Base-by-base conservation (phyloP, 2,329 filamentous ascomycete genomes). In the Nakataea oryzae region DNA sequence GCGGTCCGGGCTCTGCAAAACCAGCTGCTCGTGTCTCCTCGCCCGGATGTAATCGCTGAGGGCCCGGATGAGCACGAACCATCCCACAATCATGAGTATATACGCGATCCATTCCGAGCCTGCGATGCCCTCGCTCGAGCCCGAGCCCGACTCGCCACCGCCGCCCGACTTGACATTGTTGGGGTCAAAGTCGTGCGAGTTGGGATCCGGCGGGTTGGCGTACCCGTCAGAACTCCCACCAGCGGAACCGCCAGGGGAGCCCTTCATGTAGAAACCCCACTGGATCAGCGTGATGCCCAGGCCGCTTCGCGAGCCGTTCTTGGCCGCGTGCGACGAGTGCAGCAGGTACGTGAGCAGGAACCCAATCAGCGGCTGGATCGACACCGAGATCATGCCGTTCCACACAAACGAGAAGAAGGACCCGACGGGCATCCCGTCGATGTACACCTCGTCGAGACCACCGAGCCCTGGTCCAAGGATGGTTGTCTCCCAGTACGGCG, bases 401-500 rank as follows among this genome's bases (percentile, higher is more conserved):
- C 91, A 96, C 67, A 93, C 79, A 70, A 96, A 96, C 64, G 86
- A 89, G 77, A 96, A 96, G 65, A 95, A 79, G 59, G 90, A 92
- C 66, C 91, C 91, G 61, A 96, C 95, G 3, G 96, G 92, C 71
- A 99, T 88, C 69, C 95, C 95, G 72, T 99, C 95, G 63, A 99
- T 90, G 71, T 95, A 99, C 58, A 99, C 93, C 74, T 99, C 95
- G 71, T 97, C 93, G 54, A 87, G 86, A n/a, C 89, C 90, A 61
- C 89, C 89, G 66, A 95, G 86, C 62, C 93, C 95, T 0, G 95
- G 95, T 0, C 93, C 93, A 60, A 99, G 84, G 66, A 99, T 97
- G 0, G 95, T 97, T 7, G 95, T 99, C 79, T 99, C 95, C 95
- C 95, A 99, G 76, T 99, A 99, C 0, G 95, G 95, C 1, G 95